Base-by-base conservation (phyloP, 805 yeast species). In the Wickerhamomyces kurtzmanii region DNA sequence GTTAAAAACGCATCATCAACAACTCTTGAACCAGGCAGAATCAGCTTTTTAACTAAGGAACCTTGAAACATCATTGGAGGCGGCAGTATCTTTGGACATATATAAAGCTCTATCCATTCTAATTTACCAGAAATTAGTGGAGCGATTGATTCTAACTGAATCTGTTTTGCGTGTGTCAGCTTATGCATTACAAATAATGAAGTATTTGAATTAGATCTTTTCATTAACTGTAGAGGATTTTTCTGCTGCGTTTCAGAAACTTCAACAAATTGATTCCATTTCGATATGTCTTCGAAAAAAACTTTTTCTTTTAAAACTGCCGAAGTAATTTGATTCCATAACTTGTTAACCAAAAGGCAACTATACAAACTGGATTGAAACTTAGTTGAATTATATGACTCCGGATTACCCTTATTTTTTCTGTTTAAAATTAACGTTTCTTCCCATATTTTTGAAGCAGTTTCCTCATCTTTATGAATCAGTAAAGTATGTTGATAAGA, bases 71-170 rank as follows among this genome's bases (percentile, higher is more conserved):
- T 58, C 3, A 48, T 33, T 6, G 55, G 36, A 0, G 74, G 56
- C 4, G 94, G 94, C 6, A 65, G 43, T 17, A 82, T 46, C 24
- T 62, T 64, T 6, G 95, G 89, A 46, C 95, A 85, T 44, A 87
- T 79, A 53, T 80, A 84, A 41, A 85, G 62, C 49, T 86, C 94
- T 17, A 86, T 57, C 80, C 81, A 73, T 38, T 65, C 61, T 24
- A 85, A 48, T 23, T 62, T 55, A 3, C 65, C 58, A 21, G 75
- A 71, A 17, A 67, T 49, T 5, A 64, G 36, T 5, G 49, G 44
- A 3, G 68, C 53, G 7, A 76, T 42, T n/a, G 42, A 26, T 15
- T 75, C 75, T 15, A 83, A 40, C 14, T 75, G 67, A 9, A 48
- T 37, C 45, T 78, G 85, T 28, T 55, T 59, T 3, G 72, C 64